phyloP scores from a whole-genome alignment of 2,329 filamentous ascomycete genomes.

The Exophiala bonariae region DNA sequence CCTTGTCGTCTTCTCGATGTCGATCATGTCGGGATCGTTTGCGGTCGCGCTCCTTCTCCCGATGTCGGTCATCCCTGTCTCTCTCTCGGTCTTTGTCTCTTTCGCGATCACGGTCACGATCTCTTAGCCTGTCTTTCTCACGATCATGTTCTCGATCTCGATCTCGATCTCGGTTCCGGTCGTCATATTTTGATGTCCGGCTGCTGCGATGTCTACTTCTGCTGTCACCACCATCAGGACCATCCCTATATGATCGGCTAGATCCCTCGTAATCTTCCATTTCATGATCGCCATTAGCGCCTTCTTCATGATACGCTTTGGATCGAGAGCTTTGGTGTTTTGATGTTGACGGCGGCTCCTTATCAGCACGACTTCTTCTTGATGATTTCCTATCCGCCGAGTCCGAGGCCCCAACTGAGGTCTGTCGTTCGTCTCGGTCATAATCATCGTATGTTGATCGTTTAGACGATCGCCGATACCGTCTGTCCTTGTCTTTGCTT shows the following conservation, averaged over 20 bases:
- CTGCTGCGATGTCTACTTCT: slow-evolving; percentile 33
- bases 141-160: slow-evolving; percentile 28
- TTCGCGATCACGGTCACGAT: slow-evolving; percentile 28
- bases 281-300: slow-evolving; percentile 30
- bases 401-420: slow-evolving; percentile 64
- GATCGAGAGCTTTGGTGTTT: slow-evolving; percentile 47
- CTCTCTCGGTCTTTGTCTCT: slow-evolving; percentile 18
- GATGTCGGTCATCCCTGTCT: slow-evolving; percentile 38
- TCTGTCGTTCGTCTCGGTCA: slow-evolving; percentile 40
- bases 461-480: slow-evolving; percentile 32
- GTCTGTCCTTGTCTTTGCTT: slow-evolving; percentile 23
- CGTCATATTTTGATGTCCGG: slow-evolving; percentile 26
- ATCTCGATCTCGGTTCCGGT: slow-evolving; percentile 16
- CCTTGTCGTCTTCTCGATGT: slow-evolving; percentile 21
- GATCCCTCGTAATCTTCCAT: slow-evolving; percentile 36
- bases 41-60: slow-evolving; percentile 35
- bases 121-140: slow-evolving; percentile 26
- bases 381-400: slow-evolving; percentile 54
- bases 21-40: slow-evolving; percentile 17
- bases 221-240: slow-evolving; percentile 15
- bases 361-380: slow-evolving; percentile 63
- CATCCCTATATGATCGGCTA: slow-evolving; percentile 11
- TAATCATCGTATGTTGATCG: slow-evolving; percentile 50
- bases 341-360: slow-evolving; percentile 43
- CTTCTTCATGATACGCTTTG: slow-evolving; percentile 49